Evolutionary conservation across 768 basidiomycete species (phyloP), one percentile per base, ranked within the genome.

Genomic region (Lactarius hengduanensis): DNA sequence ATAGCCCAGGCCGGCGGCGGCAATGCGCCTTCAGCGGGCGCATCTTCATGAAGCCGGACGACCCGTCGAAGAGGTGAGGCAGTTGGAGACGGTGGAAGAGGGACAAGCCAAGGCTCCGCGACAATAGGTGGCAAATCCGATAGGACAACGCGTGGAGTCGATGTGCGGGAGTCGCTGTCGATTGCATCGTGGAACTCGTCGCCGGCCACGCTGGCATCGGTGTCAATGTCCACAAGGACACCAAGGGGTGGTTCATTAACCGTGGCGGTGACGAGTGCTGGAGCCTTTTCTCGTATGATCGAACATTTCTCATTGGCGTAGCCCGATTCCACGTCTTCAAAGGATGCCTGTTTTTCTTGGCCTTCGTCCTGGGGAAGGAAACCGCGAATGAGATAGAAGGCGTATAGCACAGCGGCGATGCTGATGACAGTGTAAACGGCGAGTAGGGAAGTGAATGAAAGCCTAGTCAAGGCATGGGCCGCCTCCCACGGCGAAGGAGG

Each of bases 51-150:
- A 20, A 67, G 55, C 26, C 59, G 59, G 26, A 50, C n/a, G 15
- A 38, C 71, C 71, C 71, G 74, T 56, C 67, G 71, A 36, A 72
- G 67, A 32, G 72, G 71, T 30, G 68, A 73, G 61, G 70, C 71
- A 34, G 43, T 53, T 10, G 69, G 70, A 43, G 62, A 65, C 4
- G 58, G 55, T 22, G 65, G 69, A 30, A 72, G 72, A 34, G 72
- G 67, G 26, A 66, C 54, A 20, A 71, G 71, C 55, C 57, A 61
- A 32, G 57, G 70, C 64, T 36, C 72, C 66, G 45, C 57, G 8
- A 47, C 10, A n/a, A 22, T 7, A 10, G 65, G 38, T 71, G 70
- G 69, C 69, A 59, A 47, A 15, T 50, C 59, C 36, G 43, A 11
- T 3, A 18, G 58, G 6, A 45, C 8, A 13, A 47, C 53, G 50